Conservation (phyloP, 2,329 filamentous ascomycete genomes). For the Diaporthe caulivora region DNA sequence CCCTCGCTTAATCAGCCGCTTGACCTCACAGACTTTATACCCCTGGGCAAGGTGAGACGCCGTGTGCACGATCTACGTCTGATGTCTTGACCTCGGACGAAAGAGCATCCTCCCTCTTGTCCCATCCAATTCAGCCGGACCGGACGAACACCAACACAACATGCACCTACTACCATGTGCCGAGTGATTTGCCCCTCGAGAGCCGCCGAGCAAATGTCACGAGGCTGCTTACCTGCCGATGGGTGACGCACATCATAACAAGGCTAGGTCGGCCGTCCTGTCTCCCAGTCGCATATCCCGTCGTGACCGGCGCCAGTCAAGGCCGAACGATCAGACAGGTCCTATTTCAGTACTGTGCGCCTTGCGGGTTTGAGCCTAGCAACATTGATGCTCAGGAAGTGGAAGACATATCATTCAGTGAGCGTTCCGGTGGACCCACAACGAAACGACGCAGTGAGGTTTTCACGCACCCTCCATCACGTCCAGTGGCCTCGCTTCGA, state of each 20-base stretch:
- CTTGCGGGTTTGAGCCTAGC: neutral
- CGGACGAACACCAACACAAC: conserved; percentile 15
- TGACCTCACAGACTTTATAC: neutral
- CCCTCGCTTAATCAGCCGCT: conserved; percentile 33
- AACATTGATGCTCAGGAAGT: neutral
- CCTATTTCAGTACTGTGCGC: neutral
- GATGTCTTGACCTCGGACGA: conserved; percentile 32
- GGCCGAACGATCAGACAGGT: neutral
- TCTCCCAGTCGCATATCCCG: neutral
- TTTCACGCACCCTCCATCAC: neutral
- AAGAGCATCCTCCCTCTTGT: neutral
- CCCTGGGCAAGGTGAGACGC: conserved; percentile 28
- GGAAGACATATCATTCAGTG: neutral
- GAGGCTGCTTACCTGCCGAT: neutral
- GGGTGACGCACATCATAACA: neutral
- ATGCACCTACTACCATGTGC: neutral
- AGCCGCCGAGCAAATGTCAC: conserved; percentile 19
- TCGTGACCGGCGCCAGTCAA: neutral
- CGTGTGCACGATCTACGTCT: conserved; percentile 38
- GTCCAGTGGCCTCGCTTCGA: neutral
- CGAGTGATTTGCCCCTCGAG: neutral
- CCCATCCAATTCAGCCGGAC: conserved; percentile 27
- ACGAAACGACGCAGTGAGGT: neutral
- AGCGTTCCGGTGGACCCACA: neutral
- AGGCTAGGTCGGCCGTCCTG: too few relatives aligned